Conservation (phyloP, 495 filamentous ascomycete species). For the Penicillium odoratum region DNA sequence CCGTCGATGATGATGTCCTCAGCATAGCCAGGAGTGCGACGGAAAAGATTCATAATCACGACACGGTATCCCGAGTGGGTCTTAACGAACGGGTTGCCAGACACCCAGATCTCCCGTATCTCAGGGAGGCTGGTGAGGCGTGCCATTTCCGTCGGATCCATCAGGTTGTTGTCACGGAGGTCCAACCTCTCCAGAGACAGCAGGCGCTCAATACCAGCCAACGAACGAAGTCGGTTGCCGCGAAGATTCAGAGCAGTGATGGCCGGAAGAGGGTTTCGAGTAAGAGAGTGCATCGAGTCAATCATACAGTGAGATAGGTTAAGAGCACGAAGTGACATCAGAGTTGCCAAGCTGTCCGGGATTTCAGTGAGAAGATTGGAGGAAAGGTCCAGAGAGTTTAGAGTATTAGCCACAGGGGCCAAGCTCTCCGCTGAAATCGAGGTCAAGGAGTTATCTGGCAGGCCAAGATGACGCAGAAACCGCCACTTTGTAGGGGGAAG, state of each 20-base stretch:
- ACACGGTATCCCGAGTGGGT: slow-evolving; percentile 83
- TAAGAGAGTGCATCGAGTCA: slow-evolving; percentile 85
- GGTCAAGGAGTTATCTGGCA: slow-evolving; percentile 88
- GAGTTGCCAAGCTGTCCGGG: slow-evolving; percentile 79
- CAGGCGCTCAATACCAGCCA: slow-evolving; percentile 88
- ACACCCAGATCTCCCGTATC: slow-evolving; percentile 87
- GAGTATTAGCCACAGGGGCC: slow-evolving; percentile 75
- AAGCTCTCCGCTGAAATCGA: slow-evolving; percentile 72
- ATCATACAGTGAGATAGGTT: slow-evolving; percentile 98
- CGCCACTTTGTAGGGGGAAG: slow-evolving; percentile 89
- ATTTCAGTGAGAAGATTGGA: slow-evolving; percentile 88
- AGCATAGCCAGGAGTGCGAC: slow-evolving; percentile 83
- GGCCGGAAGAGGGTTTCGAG: slow-evolving; percentile 83
- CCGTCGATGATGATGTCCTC: slow-evolving; percentile 91
- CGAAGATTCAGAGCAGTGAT: slow-evolving; percentile 92
- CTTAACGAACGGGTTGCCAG: slow-evolving; percentile 85
- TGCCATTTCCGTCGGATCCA: slow-evolving; percentile 87
- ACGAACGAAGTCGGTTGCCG: slow-evolving; percentile 80
- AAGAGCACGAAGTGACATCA: slow-evolving; percentile 80
- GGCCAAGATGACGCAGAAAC: slow-evolving; percentile 84
- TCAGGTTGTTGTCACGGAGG: slow-evolving; percentile 85
- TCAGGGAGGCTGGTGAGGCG: slow-evolving; percentile 88
- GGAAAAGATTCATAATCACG: slow-evolving; percentile 94
- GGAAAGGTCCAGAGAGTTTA: slow-evolving; percentile 89
- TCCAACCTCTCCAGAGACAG: slow-evolving; percentile 87